Evolutionary conservation across 2,329 filamentous ascomycete species (phyloP).

Genomic region (Orbilia blumenaviensis): DNA sequence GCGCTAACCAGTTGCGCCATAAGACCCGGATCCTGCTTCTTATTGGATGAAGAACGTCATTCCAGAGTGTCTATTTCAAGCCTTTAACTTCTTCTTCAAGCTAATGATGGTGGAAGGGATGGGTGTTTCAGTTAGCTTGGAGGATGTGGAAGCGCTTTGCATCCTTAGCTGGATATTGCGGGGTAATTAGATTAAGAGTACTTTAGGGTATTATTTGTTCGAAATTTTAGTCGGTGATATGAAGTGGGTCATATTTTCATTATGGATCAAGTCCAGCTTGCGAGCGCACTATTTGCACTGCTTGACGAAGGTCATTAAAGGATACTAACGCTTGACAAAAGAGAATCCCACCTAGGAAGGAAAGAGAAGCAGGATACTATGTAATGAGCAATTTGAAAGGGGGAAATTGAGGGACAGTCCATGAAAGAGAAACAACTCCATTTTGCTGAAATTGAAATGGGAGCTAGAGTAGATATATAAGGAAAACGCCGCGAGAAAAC

Average conservation of each 20-base stretch:
- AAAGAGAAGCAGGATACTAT: no score
- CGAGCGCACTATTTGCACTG: not conserved
- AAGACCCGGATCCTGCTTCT: conserved; percentile 32
- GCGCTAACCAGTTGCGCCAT: conserved; percentile 54
- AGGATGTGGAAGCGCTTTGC: not conserved
- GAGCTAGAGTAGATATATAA: no score
- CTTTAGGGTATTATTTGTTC: no score
- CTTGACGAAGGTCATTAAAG: no score
- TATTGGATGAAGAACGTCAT: conserved; percentile 17
- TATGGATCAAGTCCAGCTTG: not conserved
- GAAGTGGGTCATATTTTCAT: not conserved
- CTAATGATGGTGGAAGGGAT: no score
- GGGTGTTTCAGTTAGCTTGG: not conserved
- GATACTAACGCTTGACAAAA: no score
- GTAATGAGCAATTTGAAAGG: no score
- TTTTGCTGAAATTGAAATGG: no score
- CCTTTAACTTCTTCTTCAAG: not conserved
- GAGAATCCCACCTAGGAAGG: no score
- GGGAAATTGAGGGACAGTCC: no score
- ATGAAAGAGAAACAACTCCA: no score
- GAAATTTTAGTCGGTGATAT: not conserved
- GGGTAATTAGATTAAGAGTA: no score
- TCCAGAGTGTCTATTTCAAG: not conserved
- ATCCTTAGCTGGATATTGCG: not conserved
- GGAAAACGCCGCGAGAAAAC: conserved; percentile 7